Evolutionary conservation across 2,329 filamentous ascomycete species (phyloP).

Genomic region (Nemania sp.): DNA sequence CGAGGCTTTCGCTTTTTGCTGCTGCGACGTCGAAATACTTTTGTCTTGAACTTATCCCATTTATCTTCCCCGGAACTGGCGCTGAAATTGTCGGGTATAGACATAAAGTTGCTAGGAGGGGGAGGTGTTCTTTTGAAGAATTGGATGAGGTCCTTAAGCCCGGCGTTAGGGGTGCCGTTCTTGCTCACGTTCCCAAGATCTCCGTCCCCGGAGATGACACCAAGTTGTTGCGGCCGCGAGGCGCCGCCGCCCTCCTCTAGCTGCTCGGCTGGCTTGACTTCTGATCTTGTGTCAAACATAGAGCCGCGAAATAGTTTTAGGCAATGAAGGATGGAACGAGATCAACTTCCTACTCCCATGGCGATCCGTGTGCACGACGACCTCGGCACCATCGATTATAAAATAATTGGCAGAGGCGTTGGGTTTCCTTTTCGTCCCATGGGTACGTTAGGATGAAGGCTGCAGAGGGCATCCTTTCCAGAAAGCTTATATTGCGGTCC

Average conservation of each 20-base stretch:
- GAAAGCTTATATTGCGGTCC: slow-evolving; percentile 42
- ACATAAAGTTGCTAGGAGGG: slow-evolving; percentile 63
- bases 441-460: slow-evolving; percentile 35
- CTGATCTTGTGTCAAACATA: slow-evolving; percentile 33
- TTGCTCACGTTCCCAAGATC: slow-evolving; percentile 54
- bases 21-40: slow-evolving; percentile 55
- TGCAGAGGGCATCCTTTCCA: slow-evolving; percentile 27
- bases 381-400: slow-evolving; percentile 41
- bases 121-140: slow-evolving; percentile 65
- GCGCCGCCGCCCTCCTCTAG: slow-evolving; percentile 13
- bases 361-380: slow-evolving; percentile 34
- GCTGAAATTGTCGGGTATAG: slow-evolving; percentile 52
- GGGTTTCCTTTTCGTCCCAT: slow-evolving; percentile 39
- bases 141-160: slow-evolving; percentile 34
- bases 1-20: slow-evolving; percentile 51
- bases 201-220: slow-evolving; percentile 32
- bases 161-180: neutral
- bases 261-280: slow-evolving; percentile 25
- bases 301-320: slow-evolving; percentile 36
- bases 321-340: slow-evolving; percentile 27
- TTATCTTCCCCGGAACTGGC: slow-evolving; percentile 49
- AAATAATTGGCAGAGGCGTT: slow-evolving; percentile 31
- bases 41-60: slow-evolving; percentile 59
- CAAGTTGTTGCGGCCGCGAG: slow-evolving; percentile 21
- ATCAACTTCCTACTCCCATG: slow-evolving; percentile 25